Evolutionary conservation across 140 eudicot species (phyloP).

Genomic region (Senecio squalidus): DNA sequence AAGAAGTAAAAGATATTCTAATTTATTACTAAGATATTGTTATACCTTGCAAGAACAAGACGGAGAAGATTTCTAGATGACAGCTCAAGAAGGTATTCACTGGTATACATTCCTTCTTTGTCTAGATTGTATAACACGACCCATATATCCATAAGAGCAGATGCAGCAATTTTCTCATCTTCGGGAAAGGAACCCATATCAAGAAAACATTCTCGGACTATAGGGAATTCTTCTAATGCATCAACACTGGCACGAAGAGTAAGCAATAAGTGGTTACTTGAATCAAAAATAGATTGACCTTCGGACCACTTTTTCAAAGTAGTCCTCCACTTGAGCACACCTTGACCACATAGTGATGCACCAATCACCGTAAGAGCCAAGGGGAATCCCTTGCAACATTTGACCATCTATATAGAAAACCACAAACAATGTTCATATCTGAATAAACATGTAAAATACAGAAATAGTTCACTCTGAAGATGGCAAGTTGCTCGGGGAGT

Average conservation of each 20-base stretch:
- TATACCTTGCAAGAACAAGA: constrained; percentile 32
- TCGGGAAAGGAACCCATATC: constrained; percentile 50
- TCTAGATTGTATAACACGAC: constrained; percentile 37
- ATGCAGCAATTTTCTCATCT: constrained; percentile 44
- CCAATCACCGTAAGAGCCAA: constrained; percentile 47
- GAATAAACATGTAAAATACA: no score
- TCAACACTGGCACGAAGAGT: constrained; percentile 35
- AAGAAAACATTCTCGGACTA: constrained; percentile 30
- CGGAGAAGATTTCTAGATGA: constrained; percentile 32
- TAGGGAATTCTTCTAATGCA: constrained; percentile 26
- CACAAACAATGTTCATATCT: neutral
- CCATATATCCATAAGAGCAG: constrained; percentile 51
- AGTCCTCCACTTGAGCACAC: constrained; percentile 33
- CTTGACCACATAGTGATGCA: constrained; percentile 34
- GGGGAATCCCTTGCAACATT: constrained; percentile 41
- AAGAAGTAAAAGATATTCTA: neutral
- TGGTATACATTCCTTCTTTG: constrained; percentile 33
- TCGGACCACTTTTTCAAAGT: constrained; percentile 30
- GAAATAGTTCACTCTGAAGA: no score
- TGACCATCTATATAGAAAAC: constrained; percentile 28
- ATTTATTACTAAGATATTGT: neutral
- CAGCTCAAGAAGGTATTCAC: constrained; percentile 27
- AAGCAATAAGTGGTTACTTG: constrained; percentile 16
- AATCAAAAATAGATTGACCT: constrained; percentile 30
- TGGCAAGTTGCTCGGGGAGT: no score